These are phyloP conservation scores for Phytophthora lateralis DNA, from an alignment of 352 stramenopile species.

Conservation along the genomic window DNA sequence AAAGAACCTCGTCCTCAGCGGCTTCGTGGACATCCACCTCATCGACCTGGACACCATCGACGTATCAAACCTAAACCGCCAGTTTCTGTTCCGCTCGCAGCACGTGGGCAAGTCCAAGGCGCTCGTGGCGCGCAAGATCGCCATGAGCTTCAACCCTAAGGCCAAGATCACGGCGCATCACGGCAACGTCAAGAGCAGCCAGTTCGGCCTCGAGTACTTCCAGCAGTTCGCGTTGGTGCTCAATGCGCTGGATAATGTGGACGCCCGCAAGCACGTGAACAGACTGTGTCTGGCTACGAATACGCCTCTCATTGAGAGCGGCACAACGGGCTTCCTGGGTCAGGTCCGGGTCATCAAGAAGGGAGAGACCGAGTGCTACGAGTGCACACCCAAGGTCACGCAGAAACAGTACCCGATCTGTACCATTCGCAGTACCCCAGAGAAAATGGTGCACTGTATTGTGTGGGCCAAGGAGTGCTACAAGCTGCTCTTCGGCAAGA, in stretches of 20 bases:
- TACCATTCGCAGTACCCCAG: constrained; percentile 98
- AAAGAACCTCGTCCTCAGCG: constrained; percentile 98
- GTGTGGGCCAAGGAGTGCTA: constrained; percentile 97
- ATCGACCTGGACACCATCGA: constrained; percentile 99
- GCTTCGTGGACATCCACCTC: constrained; percentile 92
- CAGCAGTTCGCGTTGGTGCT: constrained; percentile 97
- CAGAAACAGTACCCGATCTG: constrained; percentile 99
- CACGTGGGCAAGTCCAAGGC: constrained; percentile 99
- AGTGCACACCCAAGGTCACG: constrained; percentile 96
- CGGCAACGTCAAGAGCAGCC: constrained; percentile 96
- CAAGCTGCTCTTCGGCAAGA: constrained; percentile 88
- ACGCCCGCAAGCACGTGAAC: constrained; percentile 99
- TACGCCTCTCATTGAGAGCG: constrained; percentile 95
- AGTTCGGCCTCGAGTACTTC: constrained; percentile 96
- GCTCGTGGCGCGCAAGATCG: constrained; percentile 81
- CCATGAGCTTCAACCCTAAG: constrained; percentile 87
- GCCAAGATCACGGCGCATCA: constrained; percentile 94
- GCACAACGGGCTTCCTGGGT: constrained; percentile 98
- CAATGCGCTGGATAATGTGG: constrained; percentile 99
- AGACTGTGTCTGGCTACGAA: constrained; percentile 94
- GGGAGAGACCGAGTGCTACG: constrained; percentile 98
- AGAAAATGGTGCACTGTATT: constrained; percentile 99
- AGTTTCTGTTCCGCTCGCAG: constrained; percentile 98
- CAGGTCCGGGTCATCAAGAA: constrained; percentile 99
- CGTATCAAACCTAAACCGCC: constrained; percentile 99